Percentiles rank a stretch among this genome's conserved stretches.
Conservation (phyloP, 306 rosid genomes). For the Citrullus mucosospermus region DNA sequence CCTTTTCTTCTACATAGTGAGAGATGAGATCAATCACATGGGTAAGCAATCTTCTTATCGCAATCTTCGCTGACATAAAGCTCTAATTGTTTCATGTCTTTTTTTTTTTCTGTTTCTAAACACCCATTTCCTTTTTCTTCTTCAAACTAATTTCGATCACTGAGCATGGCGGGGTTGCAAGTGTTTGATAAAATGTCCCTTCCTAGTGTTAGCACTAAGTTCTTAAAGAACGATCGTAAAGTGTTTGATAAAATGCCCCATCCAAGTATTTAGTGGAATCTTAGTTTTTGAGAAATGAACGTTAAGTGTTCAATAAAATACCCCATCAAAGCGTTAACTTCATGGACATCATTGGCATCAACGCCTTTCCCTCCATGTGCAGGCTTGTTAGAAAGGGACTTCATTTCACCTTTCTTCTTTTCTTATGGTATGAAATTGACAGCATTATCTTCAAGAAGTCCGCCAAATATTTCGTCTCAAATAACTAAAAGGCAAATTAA, state of each 20-base stretch:
- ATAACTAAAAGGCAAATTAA: background rate
- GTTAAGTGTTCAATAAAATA: background rate
- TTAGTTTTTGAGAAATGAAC: background rate
- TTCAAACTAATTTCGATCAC: background rate
- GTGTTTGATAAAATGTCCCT: background rate
- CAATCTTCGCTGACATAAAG: conserved; percentile 1
- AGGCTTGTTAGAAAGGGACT: conserved; percentile 4
- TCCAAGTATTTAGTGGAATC: background rate
- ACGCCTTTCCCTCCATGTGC: background rate
- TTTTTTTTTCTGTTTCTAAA: background rate
- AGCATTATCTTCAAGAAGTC: background rate
- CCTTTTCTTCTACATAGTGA: background rate
- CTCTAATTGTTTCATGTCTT: background rate
- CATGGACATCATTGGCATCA: background rate
- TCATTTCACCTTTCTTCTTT: background rate
- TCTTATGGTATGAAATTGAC: background rate
- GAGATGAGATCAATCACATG: conserved; percentile 3
- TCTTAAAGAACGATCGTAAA: background rate
- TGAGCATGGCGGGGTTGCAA: background rate
- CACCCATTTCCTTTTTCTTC: background rate
- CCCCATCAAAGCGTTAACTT: background rate
- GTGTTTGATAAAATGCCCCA: conserved; percentile 7
- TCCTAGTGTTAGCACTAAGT: background rate
- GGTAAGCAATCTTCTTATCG: background rate
- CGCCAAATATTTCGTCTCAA: background rate